Percentiles rank a stretch among this genome's conserved stretches.
Evolutionary conservation across 495 filamentous ascomycete genomes (phyloP).

Genomic region (Aspergillus egyptiacus): DNA sequence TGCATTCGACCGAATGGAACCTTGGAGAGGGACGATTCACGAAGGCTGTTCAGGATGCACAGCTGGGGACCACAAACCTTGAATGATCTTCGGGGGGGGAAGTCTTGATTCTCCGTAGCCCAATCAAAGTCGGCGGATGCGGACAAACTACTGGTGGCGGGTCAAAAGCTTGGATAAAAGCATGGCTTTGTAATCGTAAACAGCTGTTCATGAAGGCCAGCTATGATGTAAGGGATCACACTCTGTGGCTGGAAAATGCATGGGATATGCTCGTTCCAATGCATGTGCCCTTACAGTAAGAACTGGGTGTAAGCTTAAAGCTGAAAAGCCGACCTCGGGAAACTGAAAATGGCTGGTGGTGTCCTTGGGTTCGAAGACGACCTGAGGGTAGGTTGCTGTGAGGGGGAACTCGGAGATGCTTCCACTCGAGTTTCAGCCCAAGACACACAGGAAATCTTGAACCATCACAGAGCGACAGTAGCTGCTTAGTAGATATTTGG

Average conservation of each 20-base stretch:
- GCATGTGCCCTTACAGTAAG: neutral
- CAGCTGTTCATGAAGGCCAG: neutral
- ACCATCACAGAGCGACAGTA: no score
- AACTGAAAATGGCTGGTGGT: neutral
- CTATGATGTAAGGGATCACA: neutral
- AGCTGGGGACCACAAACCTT: no score
- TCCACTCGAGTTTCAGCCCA: no score
- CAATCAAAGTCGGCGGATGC: slow-evolving; percentile 7
- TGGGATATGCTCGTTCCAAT: neutral
- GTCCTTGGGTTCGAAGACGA: no score
- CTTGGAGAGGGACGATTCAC: neutral
- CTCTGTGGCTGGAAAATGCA: slow-evolving; percentile 7
- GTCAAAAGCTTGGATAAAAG: slow-evolving; percentile 12
- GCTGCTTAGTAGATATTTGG: no score
- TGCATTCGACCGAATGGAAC: neutral
- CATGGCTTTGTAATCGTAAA: neutral
- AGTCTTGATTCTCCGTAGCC: neutral
- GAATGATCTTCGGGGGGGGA: slow-evolving; percentile 4
- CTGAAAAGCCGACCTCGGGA: no score
- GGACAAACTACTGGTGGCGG: slow-evolving; percentile 14
- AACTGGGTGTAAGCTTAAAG: no score
- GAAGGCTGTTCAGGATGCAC: neutral
- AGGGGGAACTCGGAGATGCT: no score
- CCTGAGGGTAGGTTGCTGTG: no score
- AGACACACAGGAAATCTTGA: no score